Conservation (phyloP, 1,139 yeast genomes). For the Kurtzmaniella quercitrusa region DNA sequence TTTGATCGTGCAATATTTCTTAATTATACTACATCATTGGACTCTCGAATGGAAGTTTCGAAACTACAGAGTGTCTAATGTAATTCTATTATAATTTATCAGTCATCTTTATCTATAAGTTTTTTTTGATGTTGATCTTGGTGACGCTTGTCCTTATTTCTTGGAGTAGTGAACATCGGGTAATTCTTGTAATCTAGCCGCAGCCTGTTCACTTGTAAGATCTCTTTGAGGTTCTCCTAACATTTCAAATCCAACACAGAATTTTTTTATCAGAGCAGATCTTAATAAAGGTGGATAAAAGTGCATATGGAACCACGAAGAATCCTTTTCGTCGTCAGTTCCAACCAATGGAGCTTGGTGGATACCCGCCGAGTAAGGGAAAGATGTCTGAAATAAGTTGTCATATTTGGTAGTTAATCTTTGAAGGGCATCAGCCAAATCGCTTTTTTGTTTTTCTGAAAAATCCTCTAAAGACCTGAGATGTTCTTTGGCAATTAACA, state of each 20-base stretch:
- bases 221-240: slow-evolving; percentile 79
- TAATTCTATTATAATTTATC: too few relatives aligned
- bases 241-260: slow-evolving; percentile 75
- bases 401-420: slow-evolving; percentile 64
- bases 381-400: slow-evolving; percentile 63
- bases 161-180: slow-evolving; percentile 34
- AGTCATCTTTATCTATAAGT: background rate
- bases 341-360: slow-evolving; percentile 65
- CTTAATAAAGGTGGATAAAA: slow-evolving; percentile 76
- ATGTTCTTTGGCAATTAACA: slow-evolving; percentile 55
- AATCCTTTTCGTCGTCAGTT: slow-evolving; percentile 29
- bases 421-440: slow-evolving; percentile 55
- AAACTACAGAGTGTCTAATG: too few relatives aligned
- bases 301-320: slow-evolving; percentile 72
- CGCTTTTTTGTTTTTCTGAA: slow-evolving; percentile 44
- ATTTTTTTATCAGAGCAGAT: slow-evolving; percentile 71
- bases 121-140: too few relatives aligned
- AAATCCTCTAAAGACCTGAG: slow-evolving; percentile 51
- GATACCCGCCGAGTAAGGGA: slow-evolving; percentile 80
- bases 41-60: too few relatives aligned
- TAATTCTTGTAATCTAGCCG: slow-evolving; percentile 48
- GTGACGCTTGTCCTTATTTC: background rate
- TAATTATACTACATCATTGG: too few relatives aligned
- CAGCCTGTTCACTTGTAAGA: slow-evolving; percentile 73
- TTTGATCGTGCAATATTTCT: too few relatives aligned